Evolutionary conservation across 2,329 filamentous ascomycete species (phyloP).

Genomic region (Xylariaceae sp.): DNA sequence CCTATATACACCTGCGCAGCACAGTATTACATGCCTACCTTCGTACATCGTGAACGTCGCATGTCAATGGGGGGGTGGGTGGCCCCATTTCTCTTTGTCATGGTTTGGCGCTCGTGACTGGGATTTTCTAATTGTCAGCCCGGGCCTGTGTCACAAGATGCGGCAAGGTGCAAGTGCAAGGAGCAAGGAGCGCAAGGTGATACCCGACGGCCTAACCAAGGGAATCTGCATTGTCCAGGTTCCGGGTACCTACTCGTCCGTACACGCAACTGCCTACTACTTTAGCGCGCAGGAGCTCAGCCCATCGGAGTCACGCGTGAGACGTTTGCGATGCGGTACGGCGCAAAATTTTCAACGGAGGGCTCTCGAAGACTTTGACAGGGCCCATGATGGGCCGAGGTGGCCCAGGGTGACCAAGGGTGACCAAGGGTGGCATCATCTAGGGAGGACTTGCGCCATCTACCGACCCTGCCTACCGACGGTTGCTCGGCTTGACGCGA

Average conservation of each 20-base stretch:
- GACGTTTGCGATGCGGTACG: not conserved
- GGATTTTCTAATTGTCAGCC: not conserved
- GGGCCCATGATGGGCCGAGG: too few species aligned
- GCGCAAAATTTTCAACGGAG: not conserved
- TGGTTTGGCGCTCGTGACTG: slow-evolving; percentile 20
- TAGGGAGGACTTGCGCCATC: not conserved
- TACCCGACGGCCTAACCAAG: not conserved
- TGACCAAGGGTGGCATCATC: not conserved
- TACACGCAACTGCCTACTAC: too few species aligned
- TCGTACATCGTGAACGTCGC: slow-evolving; percentile 16
- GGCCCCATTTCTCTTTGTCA: slow-evolving; percentile 28
- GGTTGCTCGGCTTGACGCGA: not conserved
- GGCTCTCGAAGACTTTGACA: not conserved
- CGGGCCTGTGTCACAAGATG: not conserved
- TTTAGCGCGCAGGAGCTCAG: not conserved
- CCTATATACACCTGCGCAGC: slow-evolving; percentile 21
- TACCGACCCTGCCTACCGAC: not conserved
- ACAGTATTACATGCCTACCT: not conserved
- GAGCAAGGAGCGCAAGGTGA: not conserved
- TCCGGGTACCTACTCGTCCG: not conserved
- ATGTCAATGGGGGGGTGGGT: slow-evolving; percentile 9
- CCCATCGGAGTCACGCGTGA: not conserved
- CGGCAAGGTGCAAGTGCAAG: slow-evolving; percentile 15
- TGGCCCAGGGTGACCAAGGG: too few species aligned
- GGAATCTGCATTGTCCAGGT: not conserved